Conservation (phyloP, 2,329 filamentous ascomycete species). For the Colletotrichum noveboracense region DNA sequence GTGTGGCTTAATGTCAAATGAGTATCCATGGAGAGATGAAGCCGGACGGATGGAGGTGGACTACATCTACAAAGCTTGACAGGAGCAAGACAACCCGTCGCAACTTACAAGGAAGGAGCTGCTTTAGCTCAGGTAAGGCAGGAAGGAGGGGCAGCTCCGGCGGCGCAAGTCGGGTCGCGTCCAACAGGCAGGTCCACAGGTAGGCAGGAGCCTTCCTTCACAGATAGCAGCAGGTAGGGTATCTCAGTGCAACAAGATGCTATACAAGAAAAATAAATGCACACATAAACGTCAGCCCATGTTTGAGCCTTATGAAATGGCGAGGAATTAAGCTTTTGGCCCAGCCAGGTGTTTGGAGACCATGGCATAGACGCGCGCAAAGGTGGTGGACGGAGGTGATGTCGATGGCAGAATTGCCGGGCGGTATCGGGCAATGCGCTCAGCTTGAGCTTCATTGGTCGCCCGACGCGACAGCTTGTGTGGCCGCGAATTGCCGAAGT, state of each 20-base stretch:
- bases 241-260: not conserved
- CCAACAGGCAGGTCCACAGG: not conserved
- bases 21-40: not conserved
- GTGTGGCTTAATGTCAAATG: not conserved
- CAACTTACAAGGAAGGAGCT: not conserved
- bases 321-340: not conserved
- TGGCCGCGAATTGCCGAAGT: not conserved
- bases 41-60: not conserved
- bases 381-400: not conserved
- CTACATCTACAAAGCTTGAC: not conserved
- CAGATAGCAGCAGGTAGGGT: not conserved
- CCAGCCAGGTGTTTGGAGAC: not conserved
- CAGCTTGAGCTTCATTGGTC: conserved; percentile 3
- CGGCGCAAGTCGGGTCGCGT: not conserved
- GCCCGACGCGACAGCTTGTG: not conserved
- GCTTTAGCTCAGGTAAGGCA: not conserved
- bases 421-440: not conserved
- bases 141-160: not conserved
- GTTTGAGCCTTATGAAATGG: not conserved
- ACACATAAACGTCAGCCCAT: not conserved
- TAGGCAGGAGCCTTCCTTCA: not conserved
- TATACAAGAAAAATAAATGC: not conserved
- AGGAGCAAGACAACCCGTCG: not conserved
- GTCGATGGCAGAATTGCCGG: conserved; percentile 1
- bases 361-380: not conserved